Evolutionary conservation across 441 rosid species (phyloP).

Genomic region (Gossypium gossypioides): DNA sequence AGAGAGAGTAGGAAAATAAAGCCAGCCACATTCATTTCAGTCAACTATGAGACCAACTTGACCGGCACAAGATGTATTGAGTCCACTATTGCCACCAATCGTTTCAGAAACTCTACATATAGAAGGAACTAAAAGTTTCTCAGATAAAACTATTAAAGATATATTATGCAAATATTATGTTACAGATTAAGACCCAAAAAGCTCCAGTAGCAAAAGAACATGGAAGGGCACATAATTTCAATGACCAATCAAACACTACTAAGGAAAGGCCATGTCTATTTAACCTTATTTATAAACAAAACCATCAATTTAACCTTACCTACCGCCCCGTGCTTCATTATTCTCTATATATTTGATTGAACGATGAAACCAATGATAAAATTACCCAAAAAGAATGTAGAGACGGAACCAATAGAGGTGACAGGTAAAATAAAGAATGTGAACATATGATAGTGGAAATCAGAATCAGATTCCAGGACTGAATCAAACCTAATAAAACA

Average conservation of each 20-base stretch:
- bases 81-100: conserved; percentile 9
- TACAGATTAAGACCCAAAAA: conserved; percentile 4
- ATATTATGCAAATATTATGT: neutral
- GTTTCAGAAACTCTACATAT: conserved; percentile 14
- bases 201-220: neutral
- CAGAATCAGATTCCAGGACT: conserved; percentile 25
- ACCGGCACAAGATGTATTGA: conserved; percentile 7
- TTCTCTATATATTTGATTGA: neutral
- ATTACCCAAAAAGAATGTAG: neutral
- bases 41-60: conserved; percentile 8
- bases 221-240: neutral
- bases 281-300: neutral
- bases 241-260: neutral
- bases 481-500: neutral
- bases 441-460: conserved; percentile 5
- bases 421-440: conserved; percentile 1
- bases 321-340: neutral
- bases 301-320: conserved; percentile 4
- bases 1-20: conserved; percentile 26
- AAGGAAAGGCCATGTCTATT: neutral
- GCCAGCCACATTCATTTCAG: conserved; percentile 31
- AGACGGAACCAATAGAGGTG: neutral
- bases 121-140: neutral
- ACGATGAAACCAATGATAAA: neutral
- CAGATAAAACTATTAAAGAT: neutral